Percentiles rank a stretch among this genome's conserved stretches.
phyloP scores from a whole-genome alignment of 2,329 filamentous ascomycete species.

The Pseudogymnoascus sp. region DNA sequence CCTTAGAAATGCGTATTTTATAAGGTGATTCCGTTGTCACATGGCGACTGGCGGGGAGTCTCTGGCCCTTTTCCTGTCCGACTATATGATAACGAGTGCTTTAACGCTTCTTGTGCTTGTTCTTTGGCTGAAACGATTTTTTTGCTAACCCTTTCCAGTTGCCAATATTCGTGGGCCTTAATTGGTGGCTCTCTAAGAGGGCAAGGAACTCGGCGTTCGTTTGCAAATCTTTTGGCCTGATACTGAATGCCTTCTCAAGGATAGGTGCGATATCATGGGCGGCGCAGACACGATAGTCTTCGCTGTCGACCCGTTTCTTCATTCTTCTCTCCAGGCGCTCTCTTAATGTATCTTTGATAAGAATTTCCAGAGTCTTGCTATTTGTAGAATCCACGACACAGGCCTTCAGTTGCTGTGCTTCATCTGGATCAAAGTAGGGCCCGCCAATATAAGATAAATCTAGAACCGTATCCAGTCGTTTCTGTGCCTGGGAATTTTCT shows the following conservation, averaged over 20 bases:
- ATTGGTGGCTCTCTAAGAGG: neutral
- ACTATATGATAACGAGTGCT: neutral
- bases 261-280: constrained; percentile 24
- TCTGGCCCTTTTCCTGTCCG: neutral
- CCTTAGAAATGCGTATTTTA: too few species aligned
- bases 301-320: constrained; percentile 26
- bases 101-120: neutral
- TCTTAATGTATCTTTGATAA: constrained; percentile 19
- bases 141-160: constrained; percentile 12
- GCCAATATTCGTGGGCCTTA: neutral
- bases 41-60: too few species aligned
- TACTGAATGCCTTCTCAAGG: constrained; percentile 23
- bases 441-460: constrained; percentile 13
- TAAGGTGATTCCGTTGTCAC: too few species aligned
- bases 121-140: constrained; percentile 11
- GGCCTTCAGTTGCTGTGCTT: constrained; percentile 12
- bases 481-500: constrained; percentile 9
- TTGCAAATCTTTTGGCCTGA: constrained; percentile 25
- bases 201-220: constrained; percentile 21
- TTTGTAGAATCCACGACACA: neutral
- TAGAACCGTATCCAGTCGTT: constrained; percentile 13
- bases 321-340: constrained; percentile 24
- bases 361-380: constrained; percentile 17
- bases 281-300: constrained; percentile 29
- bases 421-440: constrained; percentile 13